Percentiles rank a stretch among this genome's conserved stretches.
These are phyloP conservation scores for Kodamaea leandrae DNA, from an alignment of 805 yeast species.

Conservation along the genomic window DNA sequence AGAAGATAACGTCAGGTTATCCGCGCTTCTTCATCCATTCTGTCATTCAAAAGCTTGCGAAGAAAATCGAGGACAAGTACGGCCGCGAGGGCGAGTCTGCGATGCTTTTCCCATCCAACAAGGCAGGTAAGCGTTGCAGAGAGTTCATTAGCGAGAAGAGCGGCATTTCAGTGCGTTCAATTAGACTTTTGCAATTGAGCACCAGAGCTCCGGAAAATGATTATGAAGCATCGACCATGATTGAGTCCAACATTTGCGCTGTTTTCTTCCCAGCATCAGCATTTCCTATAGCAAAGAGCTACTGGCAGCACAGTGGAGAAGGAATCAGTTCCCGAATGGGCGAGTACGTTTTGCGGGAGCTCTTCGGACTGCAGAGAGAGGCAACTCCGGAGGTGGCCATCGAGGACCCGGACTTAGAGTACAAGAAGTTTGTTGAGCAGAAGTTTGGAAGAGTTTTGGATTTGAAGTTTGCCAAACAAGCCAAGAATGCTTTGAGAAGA, in stretches of 20 bases:
- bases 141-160: slow-evolving; percentile 56
- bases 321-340: slow-evolving; percentile 91
- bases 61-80: slow-evolving; percentile 59
- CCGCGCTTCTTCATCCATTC: slow-evolving; percentile 79
- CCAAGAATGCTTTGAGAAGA: slow-evolving; percentile 68
- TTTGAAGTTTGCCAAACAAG: slow-evolving; percentile 68
- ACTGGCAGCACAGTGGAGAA: slow-evolving; percentile 98
- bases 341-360: slow-evolving; percentile 72
- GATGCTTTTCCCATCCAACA: slow-evolving; percentile 74
- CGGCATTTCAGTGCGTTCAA: slow-evolving; percentile 23
- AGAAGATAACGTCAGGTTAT: slow-evolving; percentile 80
- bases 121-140: slow-evolving; percentile 80
- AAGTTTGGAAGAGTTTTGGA: slow-evolving; percentile 89
- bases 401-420: slow-evolving; percentile 36
- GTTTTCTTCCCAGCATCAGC: slow-evolving; percentile 70
- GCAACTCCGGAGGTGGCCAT: not conserved
- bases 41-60: slow-evolving; percentile 54
- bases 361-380: slow-evolving; percentile 25
- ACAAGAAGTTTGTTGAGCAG: slow-evolving; percentile 72
- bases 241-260: slow-evolving; percentile 69
- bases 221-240: slow-evolving; percentile 56
- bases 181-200: slow-evolving; percentile 66
- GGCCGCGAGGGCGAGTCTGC: slow-evolving; percentile 78
- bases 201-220: slow-evolving; percentile 63
- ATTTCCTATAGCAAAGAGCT: slow-evolving; percentile 68